Percentiles rank a stretch among this genome's conserved stretches.
Conservation (phyloP, 2,329 filamentous ascomycete genomes). For the Calonectria honghensis region DNA sequence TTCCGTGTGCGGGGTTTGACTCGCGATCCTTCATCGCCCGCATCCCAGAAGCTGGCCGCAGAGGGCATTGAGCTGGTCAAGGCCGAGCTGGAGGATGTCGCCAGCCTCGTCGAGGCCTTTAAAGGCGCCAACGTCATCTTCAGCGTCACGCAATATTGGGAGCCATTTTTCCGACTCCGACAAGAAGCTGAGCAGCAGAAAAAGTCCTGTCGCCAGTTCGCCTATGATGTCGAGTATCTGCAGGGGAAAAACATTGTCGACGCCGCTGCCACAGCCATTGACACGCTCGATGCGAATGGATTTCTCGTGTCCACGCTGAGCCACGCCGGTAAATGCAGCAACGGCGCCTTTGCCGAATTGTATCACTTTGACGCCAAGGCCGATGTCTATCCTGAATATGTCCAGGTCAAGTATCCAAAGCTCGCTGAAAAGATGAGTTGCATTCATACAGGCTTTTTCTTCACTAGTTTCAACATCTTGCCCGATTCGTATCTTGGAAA, state of each 20-base stretch:
- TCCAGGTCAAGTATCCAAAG: constrained; percentile 63
- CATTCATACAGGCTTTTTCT: constrained; percentile 71
- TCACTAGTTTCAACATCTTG: constrained; percentile 67
- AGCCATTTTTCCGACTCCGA: constrained; percentile 67
- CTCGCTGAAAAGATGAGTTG: constrained; percentile 71
- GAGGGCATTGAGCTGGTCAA: constrained; percentile 66
- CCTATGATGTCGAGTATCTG: constrained; percentile 69
- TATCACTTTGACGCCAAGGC: constrained; percentile 74
- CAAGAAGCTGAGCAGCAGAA: constrained; percentile 61
- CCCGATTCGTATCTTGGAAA: constrained; percentile 68
- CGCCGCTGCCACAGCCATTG: constrained; percentile 66
- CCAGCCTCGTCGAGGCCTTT: constrained; percentile 64
- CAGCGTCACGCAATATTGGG: constrained; percentile 74
- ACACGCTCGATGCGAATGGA: constrained; percentile 66
- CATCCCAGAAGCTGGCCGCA: constrained; percentile 62
- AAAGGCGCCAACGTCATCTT: constrained; percentile 70
- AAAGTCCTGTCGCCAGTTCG: constrained; percentile 64
- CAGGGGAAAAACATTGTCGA: constrained; percentile 68
- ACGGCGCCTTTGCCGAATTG: constrained; percentile 66
- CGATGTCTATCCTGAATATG: constrained; percentile 68
- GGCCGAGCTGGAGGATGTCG: constrained; percentile 66
- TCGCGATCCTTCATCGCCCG: constrained; percentile 64
- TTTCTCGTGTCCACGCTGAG: constrained; percentile 72
- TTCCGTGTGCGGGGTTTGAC: constrained; percentile 70
- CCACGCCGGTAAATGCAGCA: constrained; percentile 67